These are phyloP conservation scores for Geotrichum cucujoidarum DNA, from an alignment of 1,139 yeast genomes.

Conservation along the genomic window DNA sequence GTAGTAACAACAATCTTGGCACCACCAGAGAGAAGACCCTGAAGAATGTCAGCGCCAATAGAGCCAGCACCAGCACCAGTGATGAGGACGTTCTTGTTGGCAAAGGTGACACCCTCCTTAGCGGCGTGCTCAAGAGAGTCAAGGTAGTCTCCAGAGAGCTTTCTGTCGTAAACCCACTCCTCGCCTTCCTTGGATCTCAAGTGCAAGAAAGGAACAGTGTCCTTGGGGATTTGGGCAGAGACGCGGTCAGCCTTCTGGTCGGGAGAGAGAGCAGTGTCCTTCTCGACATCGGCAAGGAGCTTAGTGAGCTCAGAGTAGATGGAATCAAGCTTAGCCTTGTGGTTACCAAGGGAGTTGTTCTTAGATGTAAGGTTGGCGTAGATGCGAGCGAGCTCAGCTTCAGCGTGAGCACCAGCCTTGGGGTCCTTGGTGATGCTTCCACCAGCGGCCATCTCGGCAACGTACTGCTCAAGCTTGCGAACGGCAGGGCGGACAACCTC, in stretches of 20 bases:
- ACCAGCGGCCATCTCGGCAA: conserved; percentile 94
- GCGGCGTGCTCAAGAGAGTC: conserved; percentile 93
- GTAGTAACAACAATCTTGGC: conserved; percentile 96
- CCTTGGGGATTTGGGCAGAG: conserved; percentile 42
- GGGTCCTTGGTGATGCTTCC: conserved; percentile 70
- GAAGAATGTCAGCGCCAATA: conserved; percentile 94
- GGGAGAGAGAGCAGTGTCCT: conserved; percentile 27
- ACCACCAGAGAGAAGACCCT: conserved; percentile 95
- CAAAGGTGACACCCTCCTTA: conserved; percentile 81
- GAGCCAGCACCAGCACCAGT: conserved; percentile 99
- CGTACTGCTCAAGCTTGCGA: conserved; percentile 93
- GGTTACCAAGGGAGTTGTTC: conserved; percentile 48
- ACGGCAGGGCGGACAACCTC: conserved; percentile 88
- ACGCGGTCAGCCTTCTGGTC: conserved; percentile 39
- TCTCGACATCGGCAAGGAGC: conserved; percentile 51
- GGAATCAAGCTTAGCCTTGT: conserved; percentile 72
- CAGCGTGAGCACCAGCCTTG: conserved; percentile 50
- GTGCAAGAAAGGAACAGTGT: conserved; percentile 92
- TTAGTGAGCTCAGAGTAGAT: conserved; percentile 74
- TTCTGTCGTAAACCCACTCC: conserved; percentile 78
- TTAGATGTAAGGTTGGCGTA: conserved; percentile 77
- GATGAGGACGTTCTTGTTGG: conserved; percentile 80
- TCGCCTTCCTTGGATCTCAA: conserved; percentile 74
- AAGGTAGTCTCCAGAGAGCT: conserved; percentile 69
- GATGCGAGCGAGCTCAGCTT: conserved; percentile 78